Conservation (phyloP, 495 filamentous ascomycete species). For the Sphaerosporella brunnea region DNA sequence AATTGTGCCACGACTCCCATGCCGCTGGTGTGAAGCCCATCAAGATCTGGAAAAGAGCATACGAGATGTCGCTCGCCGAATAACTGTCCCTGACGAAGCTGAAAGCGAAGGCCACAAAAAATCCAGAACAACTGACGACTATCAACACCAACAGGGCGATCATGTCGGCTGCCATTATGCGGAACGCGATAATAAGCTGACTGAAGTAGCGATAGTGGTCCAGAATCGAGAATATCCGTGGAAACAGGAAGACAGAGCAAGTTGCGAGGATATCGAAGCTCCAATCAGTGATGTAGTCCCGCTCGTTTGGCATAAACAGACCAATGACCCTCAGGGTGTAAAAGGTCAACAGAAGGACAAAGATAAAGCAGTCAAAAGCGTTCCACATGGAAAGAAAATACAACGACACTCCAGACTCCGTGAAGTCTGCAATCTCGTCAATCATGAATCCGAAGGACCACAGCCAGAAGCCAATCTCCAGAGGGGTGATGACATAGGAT, state of each 20-base stretch:
- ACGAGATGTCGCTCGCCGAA: constrained; percentile 52
- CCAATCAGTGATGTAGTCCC: constrained; percentile 30
- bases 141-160: constrained; percentile 67
- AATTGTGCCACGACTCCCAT: constrained; percentile 49
- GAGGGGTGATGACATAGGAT: constrained; percentile 53
- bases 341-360: constrained; percentile 64
- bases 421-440: constrained; percentile 83
- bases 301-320: constrained; percentile 52
- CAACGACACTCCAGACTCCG: constrained; percentile 80
- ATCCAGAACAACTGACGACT: constrained; percentile 72
- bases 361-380: constrained; percentile 73
- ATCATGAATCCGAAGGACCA: constrained; percentile 96
- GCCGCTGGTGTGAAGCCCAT: constrained; percentile 52
- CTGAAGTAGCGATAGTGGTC: constrained; percentile 94
- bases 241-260: constrained; percentile 75
- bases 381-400: constrained; percentile 98
- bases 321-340: constrained; percentile 78
- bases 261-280: constrained; percentile 72
- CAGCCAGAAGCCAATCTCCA: constrained; percentile 86
- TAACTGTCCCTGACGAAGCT: constrained; percentile 50
- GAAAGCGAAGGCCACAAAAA: constrained; percentile 81
- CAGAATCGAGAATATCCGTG: constrained; percentile 73
- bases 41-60: constrained; percentile 74
- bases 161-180: constrained; percentile 74
- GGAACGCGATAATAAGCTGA: constrained; percentile 75